Percentiles rank a stretch among this genome's conserved stretches.
Conservation (phyloP, 73 alveolate genomes). For the Uronychia binucleata region DNA sequence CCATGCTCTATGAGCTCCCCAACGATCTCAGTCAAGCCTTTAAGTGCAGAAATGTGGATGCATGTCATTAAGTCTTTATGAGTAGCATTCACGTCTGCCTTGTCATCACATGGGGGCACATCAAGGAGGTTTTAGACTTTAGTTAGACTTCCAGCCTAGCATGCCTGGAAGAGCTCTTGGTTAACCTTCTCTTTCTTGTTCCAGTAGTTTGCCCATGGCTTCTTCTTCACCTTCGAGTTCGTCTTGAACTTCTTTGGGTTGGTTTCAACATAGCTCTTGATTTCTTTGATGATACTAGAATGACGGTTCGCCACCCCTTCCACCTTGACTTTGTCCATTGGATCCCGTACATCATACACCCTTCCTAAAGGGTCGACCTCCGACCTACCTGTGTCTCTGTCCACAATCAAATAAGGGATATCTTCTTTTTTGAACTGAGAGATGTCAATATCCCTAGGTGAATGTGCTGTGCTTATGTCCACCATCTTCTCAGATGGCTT, state of each 20-base stretch:
- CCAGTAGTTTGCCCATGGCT: conserved; percentile 35
- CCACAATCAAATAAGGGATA: not conserved
- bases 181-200: conserved; percentile 15
- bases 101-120: too few relatives aligned
- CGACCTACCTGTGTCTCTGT: too few relatives aligned
- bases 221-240: not conserved
- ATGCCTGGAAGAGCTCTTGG: conserved; percentile 10
- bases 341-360: not conserved
- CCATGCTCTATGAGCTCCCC: conserved; percentile 2
- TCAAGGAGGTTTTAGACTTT: conserved; percentile 7
- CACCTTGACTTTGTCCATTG: not conserved
- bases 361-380: too few relatives aligned
- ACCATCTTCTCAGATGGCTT: not conserved
- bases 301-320: conserved; percentile 4
- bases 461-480: not conserved
- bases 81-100: conserved; percentile 34
- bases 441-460: not conserved
- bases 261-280: conserved; percentile 20
- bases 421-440: not conserved
- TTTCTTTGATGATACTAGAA: not conserved
- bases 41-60: conserved; percentile 31
- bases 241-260: conserved; percentile 22
- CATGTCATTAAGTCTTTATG: conserved; percentile 21
- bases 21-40: conserved; percentile 21
- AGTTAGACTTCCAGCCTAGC: not conserved